A percentile compares a stretch with the other conserved stretches of the same genome.
These are phyloP conservation scores for Talaromyces sp. DNA, from an alignment of 2,329 filamentous ascomycete genomes.

Conservation along the genomic window DNA sequence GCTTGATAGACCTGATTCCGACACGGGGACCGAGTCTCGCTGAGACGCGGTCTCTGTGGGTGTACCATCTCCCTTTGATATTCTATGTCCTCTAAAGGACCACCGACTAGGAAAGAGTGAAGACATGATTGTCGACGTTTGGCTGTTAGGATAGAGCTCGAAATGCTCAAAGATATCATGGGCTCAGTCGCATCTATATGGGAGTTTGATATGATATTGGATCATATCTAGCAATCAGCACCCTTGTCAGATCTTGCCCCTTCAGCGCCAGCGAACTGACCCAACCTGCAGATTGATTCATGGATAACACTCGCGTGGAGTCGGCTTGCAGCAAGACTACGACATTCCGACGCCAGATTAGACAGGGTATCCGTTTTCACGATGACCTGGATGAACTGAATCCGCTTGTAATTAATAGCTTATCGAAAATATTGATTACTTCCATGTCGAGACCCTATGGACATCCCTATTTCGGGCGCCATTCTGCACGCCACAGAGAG, in stretches of 20 bases:
- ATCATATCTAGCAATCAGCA: not conserved
- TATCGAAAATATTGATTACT: not conserved
- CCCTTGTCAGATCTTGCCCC: not conserved
- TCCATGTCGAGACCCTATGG: not conserved
- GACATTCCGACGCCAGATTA: not conserved
- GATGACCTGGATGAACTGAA: not conserved
- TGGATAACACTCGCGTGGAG: not conserved
- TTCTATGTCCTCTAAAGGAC: not conserved
- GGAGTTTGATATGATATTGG: not conserved
- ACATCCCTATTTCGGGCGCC: not conserved
- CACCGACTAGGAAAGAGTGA: conserved; percentile 8
- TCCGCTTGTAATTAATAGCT: not conserved
- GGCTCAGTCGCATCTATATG: conserved; percentile 1
- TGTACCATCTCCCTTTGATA: not conserved
- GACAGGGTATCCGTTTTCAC: not conserved
- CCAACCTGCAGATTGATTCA: not conserved
- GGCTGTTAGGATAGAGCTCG: not conserved
- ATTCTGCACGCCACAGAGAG: conserved; percentile 1
- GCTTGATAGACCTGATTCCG: conserved; percentile 7
- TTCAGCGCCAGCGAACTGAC: not conserved
- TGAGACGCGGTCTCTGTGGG: not conserved
- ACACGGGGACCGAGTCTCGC: conserved; percentile 7
- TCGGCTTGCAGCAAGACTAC: not conserved
- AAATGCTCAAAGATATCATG: not conserved
- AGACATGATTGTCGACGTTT: conserved; percentile 9